phyloP scores from a whole-genome alignment of 129 eudicot species.

The Pseudognaphalium luteoalbum region DNA sequence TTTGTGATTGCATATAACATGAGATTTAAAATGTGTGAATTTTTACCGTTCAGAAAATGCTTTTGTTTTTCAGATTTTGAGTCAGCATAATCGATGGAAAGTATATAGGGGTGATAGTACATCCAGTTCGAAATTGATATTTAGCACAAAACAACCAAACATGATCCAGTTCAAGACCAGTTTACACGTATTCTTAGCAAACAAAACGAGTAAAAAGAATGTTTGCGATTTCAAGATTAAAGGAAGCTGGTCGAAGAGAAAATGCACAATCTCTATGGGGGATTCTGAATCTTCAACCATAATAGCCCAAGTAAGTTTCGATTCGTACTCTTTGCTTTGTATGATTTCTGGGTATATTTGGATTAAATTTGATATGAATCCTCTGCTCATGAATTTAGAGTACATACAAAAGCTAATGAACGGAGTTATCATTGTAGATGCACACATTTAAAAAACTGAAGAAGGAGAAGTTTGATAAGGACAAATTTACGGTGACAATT shows the following conservation, averaged over 20 bases:
- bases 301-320: slow-evolving; percentile 9
- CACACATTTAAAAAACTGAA: background rate
- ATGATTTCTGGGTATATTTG: background rate
- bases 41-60: background rate
- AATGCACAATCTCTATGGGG: background rate
- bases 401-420: background rate
- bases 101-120: slow-evolving; percentile 6
- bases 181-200: background rate
- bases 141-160: background rate
- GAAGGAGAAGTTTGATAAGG: background rate
- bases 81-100: slow-evolving; percentile 10
- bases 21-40: background rate
- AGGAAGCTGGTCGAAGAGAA: slow-evolving; percentile 1
- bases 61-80: slow-evolving; percentile 18
- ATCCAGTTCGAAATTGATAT: background rate
- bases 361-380: background rate
- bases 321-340: background rate
- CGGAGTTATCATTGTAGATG: background rate
- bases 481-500: slow-evolving; percentile 1
- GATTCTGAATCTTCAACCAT: slow-evolving; percentile 5
- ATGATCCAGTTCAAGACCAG: background rate
- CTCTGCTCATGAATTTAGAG: background rate
- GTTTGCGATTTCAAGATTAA: slow-evolving; percentile 8
- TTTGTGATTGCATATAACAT: background rate
- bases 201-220: background rate